Evolutionary conservation across 164 flowering plant species (phyloP).

Genomic region (Sedum album): DNA sequence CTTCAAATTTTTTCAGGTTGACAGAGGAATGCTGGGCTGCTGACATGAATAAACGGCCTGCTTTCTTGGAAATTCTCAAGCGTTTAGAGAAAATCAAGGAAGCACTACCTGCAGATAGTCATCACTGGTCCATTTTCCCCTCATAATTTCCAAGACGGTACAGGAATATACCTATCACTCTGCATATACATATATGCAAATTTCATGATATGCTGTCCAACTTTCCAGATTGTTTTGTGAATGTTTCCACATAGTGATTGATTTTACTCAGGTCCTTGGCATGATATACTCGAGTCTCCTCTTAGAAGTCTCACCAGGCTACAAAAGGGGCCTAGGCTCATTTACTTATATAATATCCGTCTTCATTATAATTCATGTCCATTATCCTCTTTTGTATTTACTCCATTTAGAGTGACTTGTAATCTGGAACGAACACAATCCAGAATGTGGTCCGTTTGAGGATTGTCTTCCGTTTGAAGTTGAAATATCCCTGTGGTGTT

Average conservation of each 20-base stretch:
- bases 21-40: slow-evolving; percentile 80
- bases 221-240: background rate
- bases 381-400: too few species aligned
- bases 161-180: background rate
- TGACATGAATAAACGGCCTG: slow-evolving; percentile 82
- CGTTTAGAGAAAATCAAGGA: slow-evolving; percentile 83
- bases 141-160: slow-evolving; percentile 23
- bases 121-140: slow-evolving; percentile 61
- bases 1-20: slow-evolving; percentile 32
- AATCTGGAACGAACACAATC: background rate
- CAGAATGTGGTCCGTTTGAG: background rate
- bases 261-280: background rate
- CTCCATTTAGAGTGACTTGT: too few species aligned
- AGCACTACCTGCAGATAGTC: slow-evolving; percentile 44
- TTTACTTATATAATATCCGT: too few species aligned
- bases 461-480: too few species aligned
- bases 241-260: background rate
- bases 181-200: background rate
- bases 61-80: slow-evolving; percentile 81
- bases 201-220: background rate
- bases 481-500: background rate
- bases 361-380: too few species aligned
- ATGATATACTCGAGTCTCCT: background rate
- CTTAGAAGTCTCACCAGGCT: background rate
- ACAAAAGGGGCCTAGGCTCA: too few species aligned